These are phyloP conservation scores for Syzygium jambos DNA, from an alignment of 345 rosid species.

Conservation along the genomic window DNA sequence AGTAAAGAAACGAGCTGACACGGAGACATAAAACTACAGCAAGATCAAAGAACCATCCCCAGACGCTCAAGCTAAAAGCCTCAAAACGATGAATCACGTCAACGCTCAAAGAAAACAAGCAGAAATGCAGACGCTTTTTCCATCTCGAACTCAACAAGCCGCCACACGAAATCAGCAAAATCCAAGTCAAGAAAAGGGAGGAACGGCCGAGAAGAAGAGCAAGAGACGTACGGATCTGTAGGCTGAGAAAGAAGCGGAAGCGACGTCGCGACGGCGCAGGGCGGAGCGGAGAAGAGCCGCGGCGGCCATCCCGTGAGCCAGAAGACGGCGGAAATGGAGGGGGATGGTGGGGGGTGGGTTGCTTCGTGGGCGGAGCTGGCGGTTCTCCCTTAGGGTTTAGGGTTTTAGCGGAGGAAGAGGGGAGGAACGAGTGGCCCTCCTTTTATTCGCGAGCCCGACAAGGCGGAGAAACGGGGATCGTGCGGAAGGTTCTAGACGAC, in stretches of 20 bases:
- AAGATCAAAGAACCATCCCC: neutral
- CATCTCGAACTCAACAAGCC: no score
- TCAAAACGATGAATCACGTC: neutral
- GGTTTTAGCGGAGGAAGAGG: neutral
- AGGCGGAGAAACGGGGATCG: neutral
- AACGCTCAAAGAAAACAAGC: neutral
- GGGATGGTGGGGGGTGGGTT: neutral
- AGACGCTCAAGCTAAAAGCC: neutral
- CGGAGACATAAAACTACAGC: neutral
- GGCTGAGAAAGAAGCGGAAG: slow-evolving; percentile 43
- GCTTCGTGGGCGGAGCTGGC: neutral
- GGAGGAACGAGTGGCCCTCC: neutral
- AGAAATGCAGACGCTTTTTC: neutral
- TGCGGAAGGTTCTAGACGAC: neutral
- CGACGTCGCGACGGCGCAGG: slow-evolving; percentile 59
- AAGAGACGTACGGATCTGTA: slow-evolving; percentile 47
- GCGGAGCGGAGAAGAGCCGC: slow-evolving; percentile 50
- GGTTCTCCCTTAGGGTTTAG: neutral
- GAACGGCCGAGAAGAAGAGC: neutral
- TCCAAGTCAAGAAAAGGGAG: neutral
- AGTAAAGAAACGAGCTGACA: neutral
- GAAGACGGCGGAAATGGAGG: neutral
- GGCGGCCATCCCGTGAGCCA: slow-evolving; percentile 38
- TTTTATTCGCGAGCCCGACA: neutral
- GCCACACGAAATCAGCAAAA: no score